Conservation (phyloP, 2,329 filamentous ascomycete species). For the Ramichloridium luteum region DNA sequence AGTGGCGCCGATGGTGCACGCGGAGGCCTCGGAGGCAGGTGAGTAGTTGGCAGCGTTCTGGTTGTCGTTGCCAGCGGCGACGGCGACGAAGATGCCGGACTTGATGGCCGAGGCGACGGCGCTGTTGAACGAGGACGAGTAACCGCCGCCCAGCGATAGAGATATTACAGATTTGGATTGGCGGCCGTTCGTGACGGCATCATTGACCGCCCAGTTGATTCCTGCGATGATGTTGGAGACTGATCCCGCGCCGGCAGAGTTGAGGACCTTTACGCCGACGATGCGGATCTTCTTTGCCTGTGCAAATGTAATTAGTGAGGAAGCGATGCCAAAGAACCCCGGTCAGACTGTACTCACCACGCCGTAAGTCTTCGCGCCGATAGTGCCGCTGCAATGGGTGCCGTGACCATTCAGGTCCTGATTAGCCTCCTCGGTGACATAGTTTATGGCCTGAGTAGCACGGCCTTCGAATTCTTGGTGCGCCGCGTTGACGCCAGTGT, state of each 20-base stretch:
- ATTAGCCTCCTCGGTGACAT: constrained; percentile 23
- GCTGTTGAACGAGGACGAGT: constrained; percentile 37
- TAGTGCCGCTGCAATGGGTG: constrained; percentile 76
- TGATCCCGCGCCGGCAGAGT: constrained; percentile 31
- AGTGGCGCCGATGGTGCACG: constrained; percentile 26
- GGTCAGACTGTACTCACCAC: constrained; percentile 27
- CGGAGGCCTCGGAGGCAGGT: constrained; percentile 25
- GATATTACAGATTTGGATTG: constrained; percentile 38
- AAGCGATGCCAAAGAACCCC: neutral
- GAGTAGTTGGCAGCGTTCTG: constrained; percentile 16
- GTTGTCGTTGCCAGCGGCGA: constrained; percentile 44
- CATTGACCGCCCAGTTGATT: constrained; percentile 32
- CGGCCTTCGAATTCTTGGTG: constrained; percentile 27
- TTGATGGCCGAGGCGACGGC: constrained; percentile 37
- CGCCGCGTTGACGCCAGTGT: constrained; percentile 15
- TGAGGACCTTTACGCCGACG: constrained; percentile 40
- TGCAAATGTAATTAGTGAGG: constrained; percentile 2
- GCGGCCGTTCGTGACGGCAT: constrained; percentile 15
- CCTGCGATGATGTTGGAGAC: constrained; percentile 35
- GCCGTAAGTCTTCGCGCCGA: constrained; percentile 49
- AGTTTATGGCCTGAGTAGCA: constrained; percentile 17
- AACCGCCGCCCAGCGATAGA: constrained; percentile 43
- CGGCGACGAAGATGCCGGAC: constrained; percentile 40
- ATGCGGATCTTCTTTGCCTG: constrained; percentile 31
- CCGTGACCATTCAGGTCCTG: constrained; percentile 48